Evolutionary conservation across 495 filamentous ascomycete genomes (phyloP).

Genomic region (Podospora didyma): DNA sequence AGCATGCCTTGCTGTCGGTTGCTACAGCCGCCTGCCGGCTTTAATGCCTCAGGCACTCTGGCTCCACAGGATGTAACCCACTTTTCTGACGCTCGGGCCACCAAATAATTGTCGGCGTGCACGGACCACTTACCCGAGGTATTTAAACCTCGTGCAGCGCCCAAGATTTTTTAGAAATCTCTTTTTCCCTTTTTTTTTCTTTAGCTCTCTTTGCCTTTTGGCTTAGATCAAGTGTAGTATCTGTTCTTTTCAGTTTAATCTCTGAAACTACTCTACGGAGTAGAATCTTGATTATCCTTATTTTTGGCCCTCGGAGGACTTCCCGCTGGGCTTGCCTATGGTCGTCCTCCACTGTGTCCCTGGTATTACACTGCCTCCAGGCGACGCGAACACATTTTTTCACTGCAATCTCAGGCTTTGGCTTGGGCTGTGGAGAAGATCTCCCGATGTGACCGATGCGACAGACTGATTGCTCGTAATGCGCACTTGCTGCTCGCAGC

Average conservation of each 20-base stretch:
- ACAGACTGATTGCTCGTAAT: too few species aligned
- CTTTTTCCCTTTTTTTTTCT: slow-evolving; percentile 19
- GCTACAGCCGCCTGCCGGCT: too few species aligned
- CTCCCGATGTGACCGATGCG: too few species aligned
- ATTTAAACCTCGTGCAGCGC: not conserved
- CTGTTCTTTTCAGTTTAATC: slow-evolving; percentile 99
- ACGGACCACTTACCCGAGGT: not conserved
- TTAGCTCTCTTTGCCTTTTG: slow-evolving; percentile 56
- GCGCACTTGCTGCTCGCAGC: too few species aligned
- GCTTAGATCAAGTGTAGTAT: slow-evolving; percentile 99
- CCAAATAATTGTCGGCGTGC: not conserved
- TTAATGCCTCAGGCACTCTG: too few species aligned
- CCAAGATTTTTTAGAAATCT: not conserved
- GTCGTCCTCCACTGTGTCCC: slow-evolving; percentile 67
- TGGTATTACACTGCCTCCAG: slow-evolving; percentile 84
- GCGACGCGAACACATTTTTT: slow-evolving; percentile 61
- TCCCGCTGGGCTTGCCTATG: slow-evolving; percentile 74
- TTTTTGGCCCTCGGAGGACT: slow-evolving; percentile 52
- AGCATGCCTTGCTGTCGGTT: too few species aligned
- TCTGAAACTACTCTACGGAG: slow-evolving; percentile 63
- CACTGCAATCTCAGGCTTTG: slow-evolving; percentile 13
- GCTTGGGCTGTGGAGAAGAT: slow-evolving; percentile 18
- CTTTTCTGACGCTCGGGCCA: too few species aligned
- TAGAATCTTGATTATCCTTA: slow-evolving; percentile 80
- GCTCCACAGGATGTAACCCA: too few species aligned